Evolutionary conservation across 768 basidiomycete species (phyloP), one percentile per base, ranked within the genome.

Genomic region (Crassisporium funariophilum): DNA sequence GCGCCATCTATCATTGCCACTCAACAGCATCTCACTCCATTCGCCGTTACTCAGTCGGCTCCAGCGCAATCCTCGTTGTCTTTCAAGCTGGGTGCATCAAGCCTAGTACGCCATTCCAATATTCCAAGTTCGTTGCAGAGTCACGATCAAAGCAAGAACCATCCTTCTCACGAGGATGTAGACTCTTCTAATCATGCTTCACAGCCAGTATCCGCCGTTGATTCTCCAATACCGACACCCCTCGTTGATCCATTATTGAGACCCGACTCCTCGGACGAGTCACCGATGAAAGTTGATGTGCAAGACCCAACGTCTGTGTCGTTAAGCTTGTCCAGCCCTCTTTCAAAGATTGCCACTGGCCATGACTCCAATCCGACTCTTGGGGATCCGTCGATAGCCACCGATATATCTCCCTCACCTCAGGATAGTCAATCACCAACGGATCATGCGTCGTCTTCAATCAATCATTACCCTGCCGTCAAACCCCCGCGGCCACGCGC

Each of bases 1-100:
- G 52, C 56, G 20, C 47, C 60, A 20, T 44, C 61, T 13, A 46
- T 63, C 19, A 47, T 60, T 11, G 65, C 61, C 15, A 56, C 60
- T 20, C 64, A 64, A 38, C 57, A 51, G 31, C 50, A 54, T 13
- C 43, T 39, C 9, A n/a, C 54, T 9, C 34, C 57, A 1, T 59
- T 58, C 42, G 29, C 42, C 20, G 10, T 22, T 17, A 22, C 55
- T 20, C 39, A 45, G 27, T 10, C 46, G 4, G 21, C 48, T 23
- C 48, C 50, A 34, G 46, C 62, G 4, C 62, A 61, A 47, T 67
- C 65, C 5, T 62, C 68, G 1, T 41, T 66, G 11, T 65, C 67
- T 4, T 65, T 64, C 40, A 65, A 35, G 36, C 49, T 54, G 21
- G 49, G 50, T 5, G 34, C 54, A 15, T 51, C 54, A 16, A 44